Evolutionary conservation across 2,329 filamentous ascomycete species (phyloP), one percentile per base, ranked within the genome.

Genomic region (Tolypocladium guangdongense): DNA sequence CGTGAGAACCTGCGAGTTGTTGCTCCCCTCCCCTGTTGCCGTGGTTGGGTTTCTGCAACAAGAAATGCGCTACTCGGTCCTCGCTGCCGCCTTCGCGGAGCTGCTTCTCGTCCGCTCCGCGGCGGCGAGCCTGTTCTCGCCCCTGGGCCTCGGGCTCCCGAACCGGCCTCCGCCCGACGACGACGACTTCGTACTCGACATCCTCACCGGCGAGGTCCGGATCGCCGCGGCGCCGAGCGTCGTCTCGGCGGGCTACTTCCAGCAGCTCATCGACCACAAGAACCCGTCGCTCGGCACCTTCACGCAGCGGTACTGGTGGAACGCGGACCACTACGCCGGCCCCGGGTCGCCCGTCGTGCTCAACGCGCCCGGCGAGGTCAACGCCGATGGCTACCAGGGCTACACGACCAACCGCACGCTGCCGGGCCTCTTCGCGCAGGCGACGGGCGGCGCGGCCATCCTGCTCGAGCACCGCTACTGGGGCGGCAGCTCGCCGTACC

Each of bases 391-490:
- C 30, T 78, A 84, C 24, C 70, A 90, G 20, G 75, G 78, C 0
- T 89, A 78, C 62, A 67, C 90, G 22, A 82, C 88, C 60, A 89
- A 90, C 64, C 84, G 85, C 33, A 82, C 91, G 48, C 73, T 89
- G 1, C 76, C 82, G 46, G 78, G 78, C 37, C 76, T 86, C 57
- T 75, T 92, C 20, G 80, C 83, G 2, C 71, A 84, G 59, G 83
- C 82, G 1, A 85, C 84, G 0, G 73, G 82, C 56, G 89, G 88
- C 2, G 72, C 92, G 22, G 86, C 82, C 10, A 83, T 95, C 10
- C 78, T 92, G 49, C 75, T 93, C 2, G 89, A 93, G 70, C 88
- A 93, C 64, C 81, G 89, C 49, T 95, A 91, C 74, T 95, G 90
- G 64, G 89, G 89, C 54, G 75, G 75, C 16, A 89, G 85, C 63